Conservation (phyloP, 2,329 filamentous ascomycete genomes). For the Polychaeton citri region DNA sequence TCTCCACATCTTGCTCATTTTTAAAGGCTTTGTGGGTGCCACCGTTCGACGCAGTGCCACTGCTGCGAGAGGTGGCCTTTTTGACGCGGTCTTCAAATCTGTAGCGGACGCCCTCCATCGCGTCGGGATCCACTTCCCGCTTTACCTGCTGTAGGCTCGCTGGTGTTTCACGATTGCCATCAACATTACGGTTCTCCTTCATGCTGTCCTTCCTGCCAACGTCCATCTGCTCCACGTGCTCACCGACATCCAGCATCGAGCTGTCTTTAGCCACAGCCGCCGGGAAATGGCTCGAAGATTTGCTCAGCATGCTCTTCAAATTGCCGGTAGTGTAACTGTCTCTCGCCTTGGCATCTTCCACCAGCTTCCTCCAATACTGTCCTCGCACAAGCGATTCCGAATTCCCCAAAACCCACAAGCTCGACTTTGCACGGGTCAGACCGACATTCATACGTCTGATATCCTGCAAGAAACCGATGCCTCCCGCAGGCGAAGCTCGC, state of each 20-base stretch:
- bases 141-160: slow-evolving; percentile 1
- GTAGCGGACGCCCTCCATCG: slow-evolving; percentile 24
- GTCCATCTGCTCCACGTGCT: slow-evolving; percentile 5
- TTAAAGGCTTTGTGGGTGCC: too few species aligned
- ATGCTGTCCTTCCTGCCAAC: too few species aligned
- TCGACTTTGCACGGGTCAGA: slow-evolving; percentile 89
- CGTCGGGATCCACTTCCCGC: slow-evolving; percentile 21
- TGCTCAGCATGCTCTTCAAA: slow-evolving; percentile 40
- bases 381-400: slow-evolving; percentile 75
- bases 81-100: slow-evolving; percentile 17
- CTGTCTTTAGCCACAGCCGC: slow-evolving; percentile 4
- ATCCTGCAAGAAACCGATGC: slow-evolving; percentile 96
- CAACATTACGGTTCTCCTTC: neutral
- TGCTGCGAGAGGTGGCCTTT: too few species aligned
- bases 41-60: too few species aligned
- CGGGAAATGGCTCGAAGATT: slow-evolving; percentile 33
- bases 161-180: neutral
- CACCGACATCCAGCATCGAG: slow-evolving; percentile 7
- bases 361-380: slow-evolving; percentile 78
- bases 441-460: slow-evolving; percentile 99
- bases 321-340: slow-evolving; percentile 64
- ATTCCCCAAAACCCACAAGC: slow-evolving; percentile 91
- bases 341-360: slow-evolving; percentile 64
- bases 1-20: too few species aligned
- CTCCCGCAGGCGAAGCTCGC: slow-evolving; percentile 77